phyloP scores from a whole-genome alignment of 2,329 filamentous ascomycete species.

The Teratosphaeria viscida region DNA sequence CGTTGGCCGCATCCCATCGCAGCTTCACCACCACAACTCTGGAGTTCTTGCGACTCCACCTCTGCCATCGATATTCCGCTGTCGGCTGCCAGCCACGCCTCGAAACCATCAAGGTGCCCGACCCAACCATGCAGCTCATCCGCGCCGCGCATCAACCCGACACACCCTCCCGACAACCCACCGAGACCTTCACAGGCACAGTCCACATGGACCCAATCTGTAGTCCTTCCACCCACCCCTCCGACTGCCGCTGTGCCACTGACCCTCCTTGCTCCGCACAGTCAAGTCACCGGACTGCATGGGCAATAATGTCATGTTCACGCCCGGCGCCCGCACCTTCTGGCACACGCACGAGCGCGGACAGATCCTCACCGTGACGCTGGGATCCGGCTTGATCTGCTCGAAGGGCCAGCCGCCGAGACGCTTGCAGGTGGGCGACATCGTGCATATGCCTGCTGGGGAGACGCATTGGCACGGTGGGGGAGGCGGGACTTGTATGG shows the following conservation, averaged over 20 bases:
- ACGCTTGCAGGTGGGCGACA: conserved; percentile 31
- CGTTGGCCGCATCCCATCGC: not conserved
- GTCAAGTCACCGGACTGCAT: conserved; percentile 16
- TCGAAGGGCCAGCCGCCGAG: conserved; percentile 30
- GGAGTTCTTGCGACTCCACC: not conserved
- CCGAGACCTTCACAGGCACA: conserved; percentile 19
- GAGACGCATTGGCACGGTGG: conserved; percentile 39
- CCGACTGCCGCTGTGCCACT: not conserved
- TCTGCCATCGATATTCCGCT: too few species aligned
- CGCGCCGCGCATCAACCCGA: conserved; percentile 18
- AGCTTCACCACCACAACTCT: not conserved
- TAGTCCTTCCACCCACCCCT: not conserved
- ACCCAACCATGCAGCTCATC: conserved; percentile 17
- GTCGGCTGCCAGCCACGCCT: not conserved
- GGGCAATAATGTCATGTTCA: conserved; percentile 32
- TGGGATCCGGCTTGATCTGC: conserved; percentile 34
- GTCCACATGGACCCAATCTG: conserved; percentile 23
- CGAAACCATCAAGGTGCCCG: not conserved
- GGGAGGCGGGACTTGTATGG: conserved; percentile 31
- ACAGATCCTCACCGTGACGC: conserved; percentile 32
- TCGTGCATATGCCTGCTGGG: conserved; percentile 31
- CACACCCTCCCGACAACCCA: conserved; percentile 16
- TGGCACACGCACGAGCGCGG: conserved; percentile 39
- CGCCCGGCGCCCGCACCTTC: conserved; percentile 34
- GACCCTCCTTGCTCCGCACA: conserved; percentile 7